A percentile compares a stretch with the other conserved stretches of the same genome.
Evolutionary conservation across 73 alveolate genomes (phyloP).

Genomic region (Blepharisma japonicum): DNA sequence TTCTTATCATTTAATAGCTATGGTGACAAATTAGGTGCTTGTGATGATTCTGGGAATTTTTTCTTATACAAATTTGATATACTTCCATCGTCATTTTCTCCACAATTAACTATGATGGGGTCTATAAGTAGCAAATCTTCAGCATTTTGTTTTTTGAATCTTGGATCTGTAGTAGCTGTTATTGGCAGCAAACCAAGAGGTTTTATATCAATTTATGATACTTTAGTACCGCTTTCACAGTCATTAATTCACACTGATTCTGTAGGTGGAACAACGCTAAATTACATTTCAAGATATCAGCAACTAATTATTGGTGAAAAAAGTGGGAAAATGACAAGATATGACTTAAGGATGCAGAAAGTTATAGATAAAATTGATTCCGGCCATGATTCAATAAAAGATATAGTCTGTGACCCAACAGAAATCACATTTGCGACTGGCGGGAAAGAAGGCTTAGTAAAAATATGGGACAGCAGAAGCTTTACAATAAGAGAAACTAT

Average conservation of each 20-base stretch:
- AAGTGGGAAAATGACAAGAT: slow-evolving; percentile 1
- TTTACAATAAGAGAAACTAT: background rate
- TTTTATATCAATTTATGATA: slow-evolving; percentile 15
- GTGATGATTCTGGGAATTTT: slow-evolving; percentile 28
- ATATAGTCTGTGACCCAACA: background rate
- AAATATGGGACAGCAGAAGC: slow-evolving; percentile 13
- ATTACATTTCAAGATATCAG: slow-evolving; percentile 1
- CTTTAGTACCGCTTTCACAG: slow-evolving; percentile 6
- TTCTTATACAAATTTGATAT: slow-evolving; percentile 24
- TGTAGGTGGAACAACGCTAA: slow-evolving; percentile 1
- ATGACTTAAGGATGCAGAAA: slow-evolving; percentile 13
- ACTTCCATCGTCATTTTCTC: background rate
- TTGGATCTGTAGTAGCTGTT: slow-evolving; percentile 17
- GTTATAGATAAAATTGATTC: slow-evolving; percentile 7
- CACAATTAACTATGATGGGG: background rate
- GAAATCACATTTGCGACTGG: slow-evolving; percentile 21
- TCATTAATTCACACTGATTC: background rate
- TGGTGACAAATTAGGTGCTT: slow-evolving; percentile 31
- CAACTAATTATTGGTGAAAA: slow-evolving; percentile 7
- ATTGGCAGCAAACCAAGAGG: slow-evolving; percentile 21
- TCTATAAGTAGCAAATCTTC: background rate
- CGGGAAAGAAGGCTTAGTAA: slow-evolving; percentile 18
- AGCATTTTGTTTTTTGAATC: slow-evolving; percentile 12
- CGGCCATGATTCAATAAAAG: slow-evolving; percentile 3
- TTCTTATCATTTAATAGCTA: background rate